phyloP scores from a whole-genome alignment of 2,329 filamentous ascomycete species.

The Diaporthe sp. region DNA sequence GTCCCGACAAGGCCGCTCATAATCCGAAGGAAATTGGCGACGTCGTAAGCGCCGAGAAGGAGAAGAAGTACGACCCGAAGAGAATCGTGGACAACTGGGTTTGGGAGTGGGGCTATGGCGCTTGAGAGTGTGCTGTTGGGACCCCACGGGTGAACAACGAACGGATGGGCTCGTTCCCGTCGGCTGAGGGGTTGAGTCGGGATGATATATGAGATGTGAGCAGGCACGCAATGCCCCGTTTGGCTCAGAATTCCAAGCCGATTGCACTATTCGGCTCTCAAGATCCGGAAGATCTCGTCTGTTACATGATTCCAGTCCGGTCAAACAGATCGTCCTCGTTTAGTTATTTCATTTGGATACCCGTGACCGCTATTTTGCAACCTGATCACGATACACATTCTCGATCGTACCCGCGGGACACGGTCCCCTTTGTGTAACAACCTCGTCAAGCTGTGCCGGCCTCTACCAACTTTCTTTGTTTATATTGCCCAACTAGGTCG shows the following conservation, averaged over 20 bases:
- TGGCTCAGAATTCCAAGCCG: not conserved
- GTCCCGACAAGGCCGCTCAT: conserved; percentile 33
- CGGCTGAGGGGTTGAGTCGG: not conserved
- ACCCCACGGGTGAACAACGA: not conserved
- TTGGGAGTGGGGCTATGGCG: conserved; percentile 29
- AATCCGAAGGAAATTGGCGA: conserved; percentile 35
- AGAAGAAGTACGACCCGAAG: conserved; percentile 36
- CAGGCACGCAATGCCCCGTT: not conserved
- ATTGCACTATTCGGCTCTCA: not conserved
- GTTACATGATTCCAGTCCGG: not conserved
- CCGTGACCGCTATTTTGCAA: not conserved
- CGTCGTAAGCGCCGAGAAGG: conserved; percentile 35
- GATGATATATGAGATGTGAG: conserved; percentile 14
- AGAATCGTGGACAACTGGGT: conserved; percentile 40
- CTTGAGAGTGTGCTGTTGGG: conserved; percentile 1
- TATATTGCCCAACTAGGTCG: not conserved
- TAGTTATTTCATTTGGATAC: not conserved
- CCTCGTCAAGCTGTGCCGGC: not conserved
- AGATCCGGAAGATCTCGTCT: not conserved
- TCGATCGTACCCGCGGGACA: not conserved
- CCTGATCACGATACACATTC: not conserved
- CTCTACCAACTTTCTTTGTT: conserved; percentile 18
- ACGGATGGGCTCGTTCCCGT: not conserved
- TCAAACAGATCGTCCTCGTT: not conserved
- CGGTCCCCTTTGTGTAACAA: conserved; percentile 11